Percentiles rank a stretch among this genome's conserved stretches.
Evolutionary conservation across 768 basidiomycete species (phyloP).

Genomic region (Naematelia encephala): DNA sequence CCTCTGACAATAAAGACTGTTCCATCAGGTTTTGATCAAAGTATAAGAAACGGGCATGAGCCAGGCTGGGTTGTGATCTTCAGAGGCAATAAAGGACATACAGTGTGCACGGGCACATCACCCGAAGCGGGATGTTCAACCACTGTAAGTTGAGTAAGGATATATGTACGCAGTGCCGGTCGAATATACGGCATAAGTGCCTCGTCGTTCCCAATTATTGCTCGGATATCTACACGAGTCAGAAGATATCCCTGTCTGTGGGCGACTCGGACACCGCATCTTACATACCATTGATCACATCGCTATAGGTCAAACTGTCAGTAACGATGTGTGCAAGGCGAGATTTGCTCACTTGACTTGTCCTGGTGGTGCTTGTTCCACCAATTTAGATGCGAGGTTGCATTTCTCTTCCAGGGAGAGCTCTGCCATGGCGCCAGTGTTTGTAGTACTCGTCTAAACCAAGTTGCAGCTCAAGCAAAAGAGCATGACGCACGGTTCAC

Average conservation of each 20-base stretch:
- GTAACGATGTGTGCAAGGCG: background rate
- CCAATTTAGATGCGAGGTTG: constrained; percentile 63
- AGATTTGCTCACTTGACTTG: constrained; percentile 66
- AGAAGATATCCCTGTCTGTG: background rate
- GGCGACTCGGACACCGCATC: background rate
- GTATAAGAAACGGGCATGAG: no score
- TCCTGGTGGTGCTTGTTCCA: constrained; percentile 88
- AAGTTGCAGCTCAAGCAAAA: background rate
- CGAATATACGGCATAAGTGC: constrained; percentile 72
- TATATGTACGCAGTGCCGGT: constrained; percentile 77
- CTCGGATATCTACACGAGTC: constrained; percentile 68
- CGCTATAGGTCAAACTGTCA: constrained; percentile 51
- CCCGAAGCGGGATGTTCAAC: constrained; percentile 74
- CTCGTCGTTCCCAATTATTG: constrained; percentile 81
- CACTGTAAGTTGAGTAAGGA: constrained; percentile 79
- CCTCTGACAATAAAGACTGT: constrained; percentile 78
- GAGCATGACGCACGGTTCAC: constrained; percentile 3
- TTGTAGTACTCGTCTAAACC: background rate
- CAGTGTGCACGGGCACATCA: constrained; percentile 59
- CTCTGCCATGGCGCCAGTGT: constrained; percentile 24
- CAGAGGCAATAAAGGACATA: constrained; percentile 49
- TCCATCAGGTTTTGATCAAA: background rate
- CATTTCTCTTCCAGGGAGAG: constrained; percentile 33
- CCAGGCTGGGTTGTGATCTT: background rate
- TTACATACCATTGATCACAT: constrained; percentile 76